These are phyloP conservation scores for Aspergillus carbonarius DNA, from an alignment of 2,329 filamentous ascomycete genomes.

Conservation along the genomic window DNA sequence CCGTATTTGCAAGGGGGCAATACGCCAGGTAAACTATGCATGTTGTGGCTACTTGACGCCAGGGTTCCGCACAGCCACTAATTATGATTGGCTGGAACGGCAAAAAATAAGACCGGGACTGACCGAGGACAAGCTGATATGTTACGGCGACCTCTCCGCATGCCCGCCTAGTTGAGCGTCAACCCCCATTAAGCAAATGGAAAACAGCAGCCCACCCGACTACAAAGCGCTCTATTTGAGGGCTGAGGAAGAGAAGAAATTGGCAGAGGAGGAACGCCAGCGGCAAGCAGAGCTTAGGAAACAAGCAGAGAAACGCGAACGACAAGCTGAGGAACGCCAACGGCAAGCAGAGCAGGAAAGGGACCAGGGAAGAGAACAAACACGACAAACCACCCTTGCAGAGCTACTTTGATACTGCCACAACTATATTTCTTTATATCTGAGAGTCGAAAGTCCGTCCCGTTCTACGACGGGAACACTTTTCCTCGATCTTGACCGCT, in stretches of 20 bases:
- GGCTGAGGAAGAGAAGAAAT: background rate
- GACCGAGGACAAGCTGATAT: background rate
- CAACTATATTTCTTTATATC: conserved; percentile 13
- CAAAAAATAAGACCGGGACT: background rate
- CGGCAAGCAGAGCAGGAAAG: conserved; percentile 6
- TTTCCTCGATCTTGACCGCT: too few relatives aligned
- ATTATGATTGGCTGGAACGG: background rate
- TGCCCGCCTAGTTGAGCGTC: background rate
- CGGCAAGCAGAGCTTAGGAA: background rate
- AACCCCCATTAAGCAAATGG: background rate
- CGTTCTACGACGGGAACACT: conserved; percentile 24
- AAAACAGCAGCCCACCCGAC: background rate
- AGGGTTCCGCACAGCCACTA: background rate
- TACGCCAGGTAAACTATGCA: background rate
- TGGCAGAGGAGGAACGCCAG: background rate
- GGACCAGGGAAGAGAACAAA: background rate
- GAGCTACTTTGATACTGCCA: conserved; percentile 23
- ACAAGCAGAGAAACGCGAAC: background rate
- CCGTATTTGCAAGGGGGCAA: background rate
- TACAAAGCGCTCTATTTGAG: background rate
- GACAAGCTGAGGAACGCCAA: background rate
- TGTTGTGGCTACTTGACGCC: background rate
- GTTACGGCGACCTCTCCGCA: background rate
- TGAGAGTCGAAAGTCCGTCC: conserved; percentile 16
- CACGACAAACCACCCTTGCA: conserved; percentile 18